Evolutionary conservation across 805 yeast species (phyloP).

Genomic region (Maudiozyma saulgeensis): DNA sequence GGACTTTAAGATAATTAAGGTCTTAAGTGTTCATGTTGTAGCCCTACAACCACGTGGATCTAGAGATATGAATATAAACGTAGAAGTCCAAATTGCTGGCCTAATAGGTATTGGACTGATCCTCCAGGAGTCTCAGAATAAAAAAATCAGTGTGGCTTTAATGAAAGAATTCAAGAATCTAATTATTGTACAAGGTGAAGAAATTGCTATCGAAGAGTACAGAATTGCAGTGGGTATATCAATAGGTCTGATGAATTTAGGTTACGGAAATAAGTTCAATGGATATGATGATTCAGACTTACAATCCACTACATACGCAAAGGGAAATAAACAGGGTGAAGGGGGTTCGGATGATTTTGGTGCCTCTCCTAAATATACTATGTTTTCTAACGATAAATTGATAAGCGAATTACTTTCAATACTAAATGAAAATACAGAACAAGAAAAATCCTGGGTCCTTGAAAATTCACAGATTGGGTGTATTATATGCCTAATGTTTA

Average conservation of each 20-base stretch:
- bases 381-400: constrained; percentile 1
- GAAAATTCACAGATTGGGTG: constrained; percentile 53
- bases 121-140: constrained; percentile 66
- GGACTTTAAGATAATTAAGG: constrained; percentile 83
- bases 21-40: constrained; percentile 83
- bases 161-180: constrained; percentile 50
- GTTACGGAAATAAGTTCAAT: constrained; percentile 39
- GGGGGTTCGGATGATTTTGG: background rate
- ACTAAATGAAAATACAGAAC: constrained; percentile 13
- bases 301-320: background rate
- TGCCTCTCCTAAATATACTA: background rate
- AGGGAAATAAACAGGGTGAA: background rate
- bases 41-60: constrained; percentile 89
- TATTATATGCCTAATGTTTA: constrained; percentile 61
- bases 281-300: background rate
- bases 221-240: constrained; percentile 83
- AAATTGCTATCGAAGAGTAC: constrained; percentile 65
- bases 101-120: constrained; percentile 81
- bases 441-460: constrained; percentile 24
- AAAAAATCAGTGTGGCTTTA: constrained; percentile 76
- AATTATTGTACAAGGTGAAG: constrained; percentile 46
- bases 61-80: constrained; percentile 73
- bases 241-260: constrained; percentile 74
- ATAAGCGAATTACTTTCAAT: constrained; percentile 11
- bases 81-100: constrained; percentile 85